phyloP scores from a whole-genome alignment of 768 basidiomycete species.

The Tricholoma flavovirens region DNA sequence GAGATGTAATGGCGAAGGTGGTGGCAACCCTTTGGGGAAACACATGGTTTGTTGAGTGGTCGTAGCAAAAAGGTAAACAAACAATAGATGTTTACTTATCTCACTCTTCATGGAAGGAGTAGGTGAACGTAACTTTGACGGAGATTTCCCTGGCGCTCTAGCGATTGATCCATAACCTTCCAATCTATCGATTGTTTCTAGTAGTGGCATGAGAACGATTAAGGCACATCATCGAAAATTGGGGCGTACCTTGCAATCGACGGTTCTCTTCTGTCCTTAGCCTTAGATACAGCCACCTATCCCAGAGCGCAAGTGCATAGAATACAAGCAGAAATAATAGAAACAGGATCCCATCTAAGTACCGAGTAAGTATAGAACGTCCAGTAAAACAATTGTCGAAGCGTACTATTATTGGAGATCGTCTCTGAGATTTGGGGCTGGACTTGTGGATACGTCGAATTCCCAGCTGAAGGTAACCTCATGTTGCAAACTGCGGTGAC shows the following conservation, averaged over 20 bases:
- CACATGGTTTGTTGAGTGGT: not conserved
- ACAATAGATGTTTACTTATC: not conserved
- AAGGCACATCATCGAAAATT: not conserved
- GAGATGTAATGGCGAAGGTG: not conserved
- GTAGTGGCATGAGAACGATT: not conserved
- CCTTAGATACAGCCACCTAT: constrained; percentile 29
- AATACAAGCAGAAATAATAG: constrained; percentile 25
- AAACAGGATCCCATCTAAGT: constrained; percentile 20
- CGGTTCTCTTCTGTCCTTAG: constrained; percentile 18
- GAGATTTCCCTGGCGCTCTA: not conserved
- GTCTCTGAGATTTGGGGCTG: not conserved
- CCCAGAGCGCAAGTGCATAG: constrained; percentile 33
- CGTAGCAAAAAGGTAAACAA: not conserved
- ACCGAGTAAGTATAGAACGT: not conserved
- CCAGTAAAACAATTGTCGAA: not conserved
- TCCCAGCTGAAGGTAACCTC: not conserved
- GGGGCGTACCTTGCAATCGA: constrained; percentile 3
- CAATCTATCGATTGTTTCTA: not conserved
- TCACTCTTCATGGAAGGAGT: not conserved
- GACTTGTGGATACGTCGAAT: not conserved
- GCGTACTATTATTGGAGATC: not conserved
- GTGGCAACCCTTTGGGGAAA: not conserved
- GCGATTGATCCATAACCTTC: not conserved
- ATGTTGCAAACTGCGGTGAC: not conserved
- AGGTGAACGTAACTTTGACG: not conserved